Base-by-base conservation (phyloP, 805 yeast species). In the Candida qinlingensis region DNA sequence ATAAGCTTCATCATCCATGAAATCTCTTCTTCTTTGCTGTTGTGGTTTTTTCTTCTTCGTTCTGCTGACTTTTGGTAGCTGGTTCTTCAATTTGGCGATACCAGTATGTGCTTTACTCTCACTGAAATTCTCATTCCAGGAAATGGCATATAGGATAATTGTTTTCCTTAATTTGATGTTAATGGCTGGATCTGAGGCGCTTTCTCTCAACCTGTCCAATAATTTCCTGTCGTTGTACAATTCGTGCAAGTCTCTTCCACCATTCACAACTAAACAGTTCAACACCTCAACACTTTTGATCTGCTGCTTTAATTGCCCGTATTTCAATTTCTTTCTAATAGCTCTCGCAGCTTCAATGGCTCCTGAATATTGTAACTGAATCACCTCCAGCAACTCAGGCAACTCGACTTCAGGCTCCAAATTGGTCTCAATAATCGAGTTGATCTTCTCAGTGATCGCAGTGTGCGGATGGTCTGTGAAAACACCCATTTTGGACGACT, bases 311-410 rank as follows among this genome's bases (percentile, higher is more conserved):
- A 67, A 31, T 26, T 39, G 62, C n/a, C 97, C 98, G 61, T 92
- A 86, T 68, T 95, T 94, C 61, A 94, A 69, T 59, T 83, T 81
- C 72, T 94, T 94, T 44, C 99, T 76, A 26, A 94, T 69, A 1
- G 96, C 95, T 39, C 98, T 74, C 0, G 97, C 97, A 2, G 95
- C 92, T 64, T 94, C 99, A 35, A 68, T 67, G 4, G 74, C 64
- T 27, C 71, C 67, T 5, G 79, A 72, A 26, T 72, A 66, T 25
- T 61, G 59, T 28, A 66, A 62, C 37, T 62, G 59, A 28, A 72
- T 68, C 25, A 65, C 50, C n/a, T 63, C 61, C 7, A 71, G 49
- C 37, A 71, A 46, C 25, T 63, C 60, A 5, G 66, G 64, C 11
- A 70, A 52, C 42, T 69, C 72, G 25, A 65, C 60, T 28, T 69